Conservation (phyloP, 371 early-diverging fungal species). For the Mortierella polycephala region DNA sequence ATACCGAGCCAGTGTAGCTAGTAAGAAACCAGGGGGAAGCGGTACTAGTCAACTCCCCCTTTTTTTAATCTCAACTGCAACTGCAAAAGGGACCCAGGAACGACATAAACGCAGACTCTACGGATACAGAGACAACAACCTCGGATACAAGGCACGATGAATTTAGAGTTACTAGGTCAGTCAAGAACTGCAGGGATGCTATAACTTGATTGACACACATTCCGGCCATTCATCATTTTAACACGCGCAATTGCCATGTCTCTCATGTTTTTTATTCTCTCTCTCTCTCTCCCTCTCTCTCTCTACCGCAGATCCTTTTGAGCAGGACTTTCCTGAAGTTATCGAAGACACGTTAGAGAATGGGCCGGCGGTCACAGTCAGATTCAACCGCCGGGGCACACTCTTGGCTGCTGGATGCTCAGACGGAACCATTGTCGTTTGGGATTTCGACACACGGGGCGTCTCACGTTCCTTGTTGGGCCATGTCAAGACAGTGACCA, state of each 20-base stretch:
- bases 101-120: not conserved
- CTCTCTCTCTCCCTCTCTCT: not conserved
- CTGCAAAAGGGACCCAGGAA: not conserved
- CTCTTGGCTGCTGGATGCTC: constrained; percentile 82
- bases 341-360: constrained; percentile 85
- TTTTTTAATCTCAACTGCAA: too few species aligned
- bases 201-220: not conserved
- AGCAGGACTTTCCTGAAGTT: constrained; percentile 84
- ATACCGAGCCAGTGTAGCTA: too few species aligned
- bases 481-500: constrained; percentile 77
- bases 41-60: too few species aligned
- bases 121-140: not conserved
- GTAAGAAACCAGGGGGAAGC: too few species aligned
- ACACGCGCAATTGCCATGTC: not conserved
- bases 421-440: constrained; percentile 86
- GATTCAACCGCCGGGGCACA: constrained; percentile 79
- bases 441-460: constrained; percentile 89
- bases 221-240: not conserved
- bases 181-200: too few species aligned
- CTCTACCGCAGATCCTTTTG: constrained; percentile 85
- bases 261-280: not conserved
- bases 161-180: constrained; percentile 27
- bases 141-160: constrained; percentile 8
- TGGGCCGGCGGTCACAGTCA: constrained; percentile 71
- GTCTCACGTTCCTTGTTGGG: constrained; percentile 77